phyloP scores from a whole-genome alignment of 164 flowering plant species.

The Aristolochia californica region DNA sequence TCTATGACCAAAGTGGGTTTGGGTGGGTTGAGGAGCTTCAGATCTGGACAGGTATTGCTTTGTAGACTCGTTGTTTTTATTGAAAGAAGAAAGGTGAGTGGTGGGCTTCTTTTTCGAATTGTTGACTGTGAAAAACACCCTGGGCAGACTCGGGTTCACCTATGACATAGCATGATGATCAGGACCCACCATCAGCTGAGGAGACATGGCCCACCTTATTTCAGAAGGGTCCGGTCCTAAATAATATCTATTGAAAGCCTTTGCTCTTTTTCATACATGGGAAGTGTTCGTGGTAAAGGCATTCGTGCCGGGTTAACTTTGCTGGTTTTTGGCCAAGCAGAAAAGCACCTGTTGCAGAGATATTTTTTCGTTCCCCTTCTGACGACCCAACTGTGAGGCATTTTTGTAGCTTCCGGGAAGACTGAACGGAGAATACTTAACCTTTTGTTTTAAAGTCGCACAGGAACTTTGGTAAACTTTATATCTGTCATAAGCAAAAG shows the following conservation, averaged over 20 bases:
- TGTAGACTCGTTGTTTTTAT: neutral
- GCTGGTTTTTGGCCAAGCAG: no score
- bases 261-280: no score
- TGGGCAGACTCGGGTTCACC: no score
- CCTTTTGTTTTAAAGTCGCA: neutral
- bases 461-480: constrained; percentile 1
- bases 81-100: neutral
- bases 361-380: no score
- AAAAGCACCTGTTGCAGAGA: no score
- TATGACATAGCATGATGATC: no score
- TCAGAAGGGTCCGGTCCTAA: neutral
- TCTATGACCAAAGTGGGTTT: neutral
- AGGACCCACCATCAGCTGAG: no score
- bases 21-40: neutral
- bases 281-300: no score
- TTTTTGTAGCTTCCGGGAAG: constrained; percentile 2
- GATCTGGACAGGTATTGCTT: neutral
- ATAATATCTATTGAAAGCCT: no score
- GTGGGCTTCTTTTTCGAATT: neutral
- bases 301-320: no score
- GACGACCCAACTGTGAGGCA: neutral
- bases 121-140: neutral
- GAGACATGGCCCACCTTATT: neutral
- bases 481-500: constrained; percentile 3
- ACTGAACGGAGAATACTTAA: neutral